Conservation (phyloP, 345 rosid species). For the Euphorbia tirucalli region DNA sequence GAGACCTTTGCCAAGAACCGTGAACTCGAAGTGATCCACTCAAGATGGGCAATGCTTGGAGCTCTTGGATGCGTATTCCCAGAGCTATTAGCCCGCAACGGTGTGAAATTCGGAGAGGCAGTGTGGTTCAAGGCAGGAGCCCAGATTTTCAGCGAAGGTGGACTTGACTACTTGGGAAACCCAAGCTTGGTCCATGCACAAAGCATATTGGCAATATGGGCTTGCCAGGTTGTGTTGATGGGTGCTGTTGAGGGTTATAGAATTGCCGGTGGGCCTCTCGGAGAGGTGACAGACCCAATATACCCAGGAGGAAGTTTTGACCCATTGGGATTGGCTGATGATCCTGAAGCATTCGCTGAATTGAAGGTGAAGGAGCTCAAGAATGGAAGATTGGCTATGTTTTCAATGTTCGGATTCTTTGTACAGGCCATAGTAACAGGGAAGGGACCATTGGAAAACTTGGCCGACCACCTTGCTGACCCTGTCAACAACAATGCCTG, state of each 20-base stretch:
- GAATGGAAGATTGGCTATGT: constrained; percentile 84
- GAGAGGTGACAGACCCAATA: constrained; percentile 32
- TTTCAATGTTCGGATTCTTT: constrained; percentile 85
- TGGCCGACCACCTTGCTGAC: constrained; percentile 81
- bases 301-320: constrained; percentile 32
- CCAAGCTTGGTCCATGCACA: constrained; percentile 79
- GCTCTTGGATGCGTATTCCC: constrained; percentile 81
- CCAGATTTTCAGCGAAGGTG: constrained; percentile 76
- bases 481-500: constrained; percentile 91
- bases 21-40: constrained; percentile 81
- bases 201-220: constrained; percentile 83
- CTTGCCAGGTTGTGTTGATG: constrained; percentile 25
- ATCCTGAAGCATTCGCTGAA: constrained; percentile 84
- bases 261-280: constrained; percentile 16
- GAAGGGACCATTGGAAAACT: constrained; percentile 72
- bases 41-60: constrained; percentile 81
- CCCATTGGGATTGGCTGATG: constrained; percentile 52
- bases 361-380: constrained; percentile 79
- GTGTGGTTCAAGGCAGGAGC: constrained; percentile 91
- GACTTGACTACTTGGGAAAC: constrained; percentile 82
- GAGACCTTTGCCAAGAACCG: constrained; percentile 92
- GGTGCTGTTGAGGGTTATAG: constrained; percentile 62
- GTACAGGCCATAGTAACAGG: constrained; percentile 88
- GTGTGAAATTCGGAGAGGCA: constrained; percentile 73
- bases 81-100: constrained; percentile 70